Base-by-base conservation (phyloP, 2,329 filamentous ascomycete species). In the Fusarium agapanthi region DNA sequence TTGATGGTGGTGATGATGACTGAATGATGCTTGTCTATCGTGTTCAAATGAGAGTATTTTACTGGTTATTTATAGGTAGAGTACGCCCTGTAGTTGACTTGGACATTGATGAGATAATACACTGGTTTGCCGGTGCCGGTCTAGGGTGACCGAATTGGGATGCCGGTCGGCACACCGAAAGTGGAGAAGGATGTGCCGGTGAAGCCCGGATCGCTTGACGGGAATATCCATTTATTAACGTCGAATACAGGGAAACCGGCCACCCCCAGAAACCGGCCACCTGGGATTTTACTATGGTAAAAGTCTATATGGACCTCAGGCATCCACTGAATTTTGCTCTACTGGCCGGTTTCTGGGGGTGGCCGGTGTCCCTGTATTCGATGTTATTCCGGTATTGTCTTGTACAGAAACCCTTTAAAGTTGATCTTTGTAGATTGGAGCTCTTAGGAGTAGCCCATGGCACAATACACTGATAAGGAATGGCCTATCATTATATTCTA, bases 21-120 rank as follows among this genome's bases (percentile, higher is more conserved):
- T 34, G 24, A 22, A 44, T 53, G 18, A 51, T 43, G 38, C 53
- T 55, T 37, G 20, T 45, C 2, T 43, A 38, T 24, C 11, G 11
- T 56, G 22, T 32, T 32, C 20, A 20, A 11, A n/a, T 3, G 15
- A 13, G 20, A 55, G 38, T n/a, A 37, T 24, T 48, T n/a, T 7
- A 34, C 7, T 24, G 12, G 34, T 28, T 44, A 47, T 60, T 54
- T 72, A 65, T 73, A 62, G 28, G 9, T 20, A 56, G 34, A 43
- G 32, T 26, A 41, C 69, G 69, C 69, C 69, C 69, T 71, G 40
- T 26, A 34, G n/a, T 71, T 71, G 69, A 71, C 68, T 43, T 51
- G 50, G 54, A 38, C 34, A 10, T 41, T 37, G 37, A 58, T 45
- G 48, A 44, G 58, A 56, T 57, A 67, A 63, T 32, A 47, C 59